Base-by-base conservation (phyloP, 352 stramenopile species). In the Phytophthora agathidicida region DNA sequence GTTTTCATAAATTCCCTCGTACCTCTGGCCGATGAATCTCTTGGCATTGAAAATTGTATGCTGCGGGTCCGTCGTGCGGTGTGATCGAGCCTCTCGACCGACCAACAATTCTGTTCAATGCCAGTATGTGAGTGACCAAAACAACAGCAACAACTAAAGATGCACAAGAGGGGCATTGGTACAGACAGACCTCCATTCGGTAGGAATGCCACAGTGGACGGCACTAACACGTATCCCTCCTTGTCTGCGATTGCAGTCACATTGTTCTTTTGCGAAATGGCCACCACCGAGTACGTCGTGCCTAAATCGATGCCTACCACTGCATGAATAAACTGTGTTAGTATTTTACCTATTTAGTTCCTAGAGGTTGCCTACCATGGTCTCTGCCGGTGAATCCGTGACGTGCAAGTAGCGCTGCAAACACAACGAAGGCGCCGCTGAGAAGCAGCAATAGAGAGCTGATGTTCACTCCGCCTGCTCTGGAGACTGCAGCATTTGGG, bases 1-100 rank as follows among this genome's bases (percentile, higher is more conserved):
- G 23, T 35, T 17, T 20, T 13, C 24, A 46, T 6, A 27, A 28
- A 30, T 17, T 24, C 19, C 10, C 8, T 36, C 31, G 23, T 38
- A 84, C 74, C 56, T 73, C 20, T 60, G 69, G 14, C 82, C 82
- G 50, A 91, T 88, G 60, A 89, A 91, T 24, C 82, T 71, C 56
- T 91, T 91, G 61, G 82, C 79, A 39, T 91, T 91, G 55, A 87
- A 89, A 36, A 91, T 80, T 14, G 82, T 88, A 50, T 89, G 79
- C 13, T 49, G 47, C 2, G 82, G 82, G 66, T 91, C 79, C 6
- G 48, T 69, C 1, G 69, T 86, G 24, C 73, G 68, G 23, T 89
- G 55, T 7, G 63, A 71, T 31, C 71, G 67, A 16, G 82, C 82
- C 8, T 65, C 41, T 16, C 75, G 73, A 8, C 82, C 82, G 3